These are phyloP conservation scores for Bryum argenteum DNA, from an alignment of 225 moss, liverwort and hornwort species.

Conservation along the genomic window DNA sequence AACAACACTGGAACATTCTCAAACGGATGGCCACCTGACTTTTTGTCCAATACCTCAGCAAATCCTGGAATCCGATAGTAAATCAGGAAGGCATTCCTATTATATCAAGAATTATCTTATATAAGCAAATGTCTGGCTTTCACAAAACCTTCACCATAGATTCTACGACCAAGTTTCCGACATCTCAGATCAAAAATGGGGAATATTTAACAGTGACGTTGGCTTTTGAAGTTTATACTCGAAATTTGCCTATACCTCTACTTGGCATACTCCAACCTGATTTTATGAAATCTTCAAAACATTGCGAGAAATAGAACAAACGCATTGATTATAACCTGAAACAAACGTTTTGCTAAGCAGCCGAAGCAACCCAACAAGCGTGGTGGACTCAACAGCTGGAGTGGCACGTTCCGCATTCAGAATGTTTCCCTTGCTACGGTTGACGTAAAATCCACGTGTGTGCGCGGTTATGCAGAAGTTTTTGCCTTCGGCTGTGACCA, in stretches of 20 bases:
- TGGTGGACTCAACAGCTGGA: slow-evolving; percentile 60
- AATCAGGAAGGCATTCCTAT: not conserved
- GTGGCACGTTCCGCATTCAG: slow-evolving; percentile 60
- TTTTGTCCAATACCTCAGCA: slow-evolving; percentile 78
- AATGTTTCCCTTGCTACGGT: slow-evolving; percentile 72
- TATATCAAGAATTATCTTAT: not conserved
- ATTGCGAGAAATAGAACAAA: not conserved
- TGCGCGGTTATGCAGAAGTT: slow-evolving; percentile 72
- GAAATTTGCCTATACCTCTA: not conserved
- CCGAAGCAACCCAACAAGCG: slow-evolving; percentile 88
- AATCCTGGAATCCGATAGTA: slow-evolving; percentile 58
- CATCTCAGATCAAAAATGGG: not conserved
- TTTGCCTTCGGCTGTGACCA: slow-evolving; percentile 76
- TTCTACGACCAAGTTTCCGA: not conserved
- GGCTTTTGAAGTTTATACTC: not conserved
- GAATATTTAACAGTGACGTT: not conserved
- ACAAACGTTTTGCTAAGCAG: slow-evolving; percentile 69
- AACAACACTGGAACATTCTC: slow-evolving; percentile 95
- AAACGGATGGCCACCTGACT: slow-evolving; percentile 88
- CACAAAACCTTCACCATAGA: not conserved
- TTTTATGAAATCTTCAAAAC: not conserved
- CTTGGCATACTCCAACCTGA: not conserved
- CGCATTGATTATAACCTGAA: slow-evolving; percentile 46
- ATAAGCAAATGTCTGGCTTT: not conserved
- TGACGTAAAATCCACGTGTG: slow-evolving; percentile 70